Conservation (phyloP, 73 alveolate genomes). For the Uronychia binucleata region DNA sequence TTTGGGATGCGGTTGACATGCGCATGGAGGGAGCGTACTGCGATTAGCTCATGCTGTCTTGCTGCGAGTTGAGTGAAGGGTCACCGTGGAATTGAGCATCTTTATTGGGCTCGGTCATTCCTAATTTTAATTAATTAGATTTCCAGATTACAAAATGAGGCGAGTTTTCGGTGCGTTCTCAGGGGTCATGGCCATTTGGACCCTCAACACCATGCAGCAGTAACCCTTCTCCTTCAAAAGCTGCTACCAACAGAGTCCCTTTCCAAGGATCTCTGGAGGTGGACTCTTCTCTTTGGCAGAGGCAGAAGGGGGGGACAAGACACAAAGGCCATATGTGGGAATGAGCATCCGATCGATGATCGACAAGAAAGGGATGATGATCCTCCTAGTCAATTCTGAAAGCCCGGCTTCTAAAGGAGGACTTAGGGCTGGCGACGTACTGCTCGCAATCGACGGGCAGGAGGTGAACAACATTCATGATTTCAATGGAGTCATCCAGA, state of each 20-base stretch:
- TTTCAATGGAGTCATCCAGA: constrained; percentile 11
- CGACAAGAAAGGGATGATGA: constrained; percentile 60
- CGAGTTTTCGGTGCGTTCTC: neutral
- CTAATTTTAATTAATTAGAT: too few relatives aligned
- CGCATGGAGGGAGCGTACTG: neutral
- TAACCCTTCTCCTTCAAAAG: neutral
- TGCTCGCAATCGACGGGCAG: constrained; percentile 55
- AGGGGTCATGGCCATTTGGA: neutral
- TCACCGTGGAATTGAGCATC: neutral
- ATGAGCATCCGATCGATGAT: constrained; percentile 53
- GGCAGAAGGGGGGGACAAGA: neutral
- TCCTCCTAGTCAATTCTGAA: constrained; percentile 61
- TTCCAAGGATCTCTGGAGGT: neutral
- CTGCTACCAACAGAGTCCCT: neutral
- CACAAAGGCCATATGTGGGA: constrained; percentile 61
- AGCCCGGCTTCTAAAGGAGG: constrained; percentile 79
- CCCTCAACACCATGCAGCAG: neutral
- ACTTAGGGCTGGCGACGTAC: constrained; percentile 62
- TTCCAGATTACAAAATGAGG: neutral
- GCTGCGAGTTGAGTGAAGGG: neutral
- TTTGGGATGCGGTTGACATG: neutral
- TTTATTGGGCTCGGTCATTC: neutral
- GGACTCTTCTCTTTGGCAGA: neutral
- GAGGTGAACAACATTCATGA: constrained; percentile 50
- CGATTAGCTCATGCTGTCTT: neutral